Evolutionary conservation across 805 yeast species (phyloP).

Genomic region (Hyphopichia homilentoma): DNA sequence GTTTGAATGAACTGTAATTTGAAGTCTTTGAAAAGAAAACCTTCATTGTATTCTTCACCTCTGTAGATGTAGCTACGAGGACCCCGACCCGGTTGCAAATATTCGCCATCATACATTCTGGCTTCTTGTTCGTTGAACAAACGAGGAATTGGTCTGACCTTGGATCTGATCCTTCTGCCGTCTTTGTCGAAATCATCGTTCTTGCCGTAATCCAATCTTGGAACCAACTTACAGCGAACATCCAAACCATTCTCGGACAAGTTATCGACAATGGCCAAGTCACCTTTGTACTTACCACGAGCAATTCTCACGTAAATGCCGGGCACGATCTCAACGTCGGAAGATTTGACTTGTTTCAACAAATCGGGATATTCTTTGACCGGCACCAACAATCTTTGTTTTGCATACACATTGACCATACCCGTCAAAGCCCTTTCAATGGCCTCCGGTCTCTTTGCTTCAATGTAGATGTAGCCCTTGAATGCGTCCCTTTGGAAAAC

Average conservation of each 20-base stretch:
- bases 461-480: slow-evolving; percentile 87
- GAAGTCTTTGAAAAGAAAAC: slow-evolving; percentile 83
- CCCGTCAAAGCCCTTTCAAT: slow-evolving; percentile 87
- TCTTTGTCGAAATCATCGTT: slow-evolving; percentile 47
- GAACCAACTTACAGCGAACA: slow-evolving; percentile 89
- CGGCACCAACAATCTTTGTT: slow-evolving; percentile 82
- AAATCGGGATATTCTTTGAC: slow-evolving; percentile 93
- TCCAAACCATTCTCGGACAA: slow-evolving; percentile 93
- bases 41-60: slow-evolving; percentile 87
- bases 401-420: slow-evolving; percentile 75
- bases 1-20: slow-evolving; percentile 78
- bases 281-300: slow-evolving; percentile 89
- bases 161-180: slow-evolving; percentile 48
- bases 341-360: slow-evolving; percentile 81
- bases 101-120: slow-evolving; percentile 72
- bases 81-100: slow-evolving; percentile 61
- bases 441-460: slow-evolving; percentile 90
- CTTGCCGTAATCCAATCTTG: slow-evolving; percentile 88
- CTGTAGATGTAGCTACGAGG: slow-evolving; percentile 64
- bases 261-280: slow-evolving; percentile 88
- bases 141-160: slow-evolving; percentile 78
- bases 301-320: slow-evolving; percentile 90
- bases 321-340: slow-evolving; percentile 83
- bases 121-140: slow-evolving; percentile 90
- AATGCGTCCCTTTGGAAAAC: slow-evolving; percentile 94